A percentile compares a stretch with the other conserved stretches of the same genome.
Conservation (phyloP, 2,329 filamentous ascomycete genomes). For the Lomentospora prolificans region DNA sequence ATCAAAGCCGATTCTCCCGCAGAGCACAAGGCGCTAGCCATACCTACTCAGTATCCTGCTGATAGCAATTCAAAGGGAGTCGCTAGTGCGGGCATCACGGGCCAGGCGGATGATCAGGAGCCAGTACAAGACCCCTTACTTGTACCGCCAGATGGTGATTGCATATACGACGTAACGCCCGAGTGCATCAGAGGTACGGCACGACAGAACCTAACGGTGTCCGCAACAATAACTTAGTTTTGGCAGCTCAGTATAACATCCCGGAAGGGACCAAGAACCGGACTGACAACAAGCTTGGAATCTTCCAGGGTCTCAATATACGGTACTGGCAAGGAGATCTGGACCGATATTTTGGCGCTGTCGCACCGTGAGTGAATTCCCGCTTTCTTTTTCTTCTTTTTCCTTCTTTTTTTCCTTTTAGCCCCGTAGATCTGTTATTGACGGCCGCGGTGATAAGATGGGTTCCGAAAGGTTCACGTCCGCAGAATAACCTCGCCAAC, state of each 20-base stretch:
- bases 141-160: not conserved
- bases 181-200: constrained; percentile 4
- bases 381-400: not conserved
- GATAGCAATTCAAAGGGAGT: not conserved
- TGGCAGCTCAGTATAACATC: constrained; percentile 24
- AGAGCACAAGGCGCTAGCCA: not conserved
- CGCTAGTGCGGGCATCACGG: not conserved
- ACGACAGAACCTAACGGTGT: not conserved
- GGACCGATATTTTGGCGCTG: constrained; percentile 23
- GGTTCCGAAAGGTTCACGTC: constrained; percentile 28
- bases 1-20: not conserved
- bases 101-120: not conserved
- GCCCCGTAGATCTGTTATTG: too few species aligned
- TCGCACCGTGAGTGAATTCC: constrained; percentile 16
- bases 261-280: constrained; percentile 20
- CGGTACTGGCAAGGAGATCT: constrained; percentile 30
- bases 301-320: constrained; percentile 30
- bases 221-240: not conserved
- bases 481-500: constrained; percentile 24
- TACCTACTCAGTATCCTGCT: not conserved
- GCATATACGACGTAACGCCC: not conserved
- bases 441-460: constrained; percentile 14
- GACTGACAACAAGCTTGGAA: constrained; percentile 28
- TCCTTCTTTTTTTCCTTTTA: not conserved
- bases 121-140: too few species aligned